phyloP scores from a whole-genome alignment of 139 green algal genomes.

The Chlamydomonas asymmetrica region DNA sequence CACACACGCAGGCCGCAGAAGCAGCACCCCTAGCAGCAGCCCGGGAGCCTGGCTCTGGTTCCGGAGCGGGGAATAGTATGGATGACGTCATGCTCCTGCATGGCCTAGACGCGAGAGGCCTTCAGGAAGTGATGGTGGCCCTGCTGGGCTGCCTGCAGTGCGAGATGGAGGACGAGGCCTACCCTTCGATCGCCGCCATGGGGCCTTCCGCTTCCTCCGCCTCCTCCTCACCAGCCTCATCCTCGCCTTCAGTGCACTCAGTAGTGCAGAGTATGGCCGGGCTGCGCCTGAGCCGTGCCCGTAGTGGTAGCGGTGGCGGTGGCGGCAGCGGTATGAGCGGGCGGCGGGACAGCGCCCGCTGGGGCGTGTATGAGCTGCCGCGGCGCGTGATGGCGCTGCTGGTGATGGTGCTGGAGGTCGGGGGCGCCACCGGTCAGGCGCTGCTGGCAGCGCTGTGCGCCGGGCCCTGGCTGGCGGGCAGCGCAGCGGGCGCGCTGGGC shows the following conservation, averaged over 20 bases:
- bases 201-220: too few species aligned
- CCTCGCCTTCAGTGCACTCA: neutral
- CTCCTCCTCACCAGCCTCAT: too few species aligned
- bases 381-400: slow-evolving; percentile 4
- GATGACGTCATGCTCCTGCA: neutral
- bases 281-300: neutral
- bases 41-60: neutral
- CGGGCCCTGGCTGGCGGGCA: slow-evolving; percentile 1
- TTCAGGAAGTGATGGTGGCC: neutral
- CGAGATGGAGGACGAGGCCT: neutral
- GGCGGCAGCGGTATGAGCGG: neutral
- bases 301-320: neutral
- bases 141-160: slow-evolving; percentile 3
- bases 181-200: too few species aligned
- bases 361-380: slow-evolving; percentile 7
- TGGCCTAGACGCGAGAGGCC: neutral
- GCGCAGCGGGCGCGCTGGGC: too few species aligned
- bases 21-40: neutral
- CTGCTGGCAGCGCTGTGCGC: slow-evolving; percentile 8
- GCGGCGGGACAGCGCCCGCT: neutral
- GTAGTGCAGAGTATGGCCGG: neutral
- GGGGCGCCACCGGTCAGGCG: slow-evolving; percentile 2
- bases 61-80: neutral
- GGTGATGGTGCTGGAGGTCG: neutral
- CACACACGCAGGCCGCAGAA: neutral